Conservation (phyloP, 2,329 filamentous ascomycete species). For the Trichoderma sp. region DNA sequence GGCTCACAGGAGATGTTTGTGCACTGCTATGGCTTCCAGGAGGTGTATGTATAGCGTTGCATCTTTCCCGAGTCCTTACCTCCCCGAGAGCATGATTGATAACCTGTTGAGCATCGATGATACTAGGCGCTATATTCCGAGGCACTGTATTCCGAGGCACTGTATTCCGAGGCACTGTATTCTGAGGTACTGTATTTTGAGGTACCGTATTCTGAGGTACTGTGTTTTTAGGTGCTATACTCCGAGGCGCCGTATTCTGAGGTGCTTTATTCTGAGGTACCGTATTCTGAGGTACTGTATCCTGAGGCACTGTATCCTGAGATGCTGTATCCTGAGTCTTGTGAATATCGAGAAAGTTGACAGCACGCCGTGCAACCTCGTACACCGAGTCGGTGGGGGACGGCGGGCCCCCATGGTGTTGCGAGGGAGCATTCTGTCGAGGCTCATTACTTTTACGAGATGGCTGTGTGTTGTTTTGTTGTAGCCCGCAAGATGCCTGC, state of each 20-base stretch:
- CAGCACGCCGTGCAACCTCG: not conserved
- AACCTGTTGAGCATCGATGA: not conserved
- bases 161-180: too few relatives aligned
- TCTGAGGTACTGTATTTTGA: too few relatives aligned
- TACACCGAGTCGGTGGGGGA: not conserved
- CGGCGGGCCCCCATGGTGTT: not conserved
- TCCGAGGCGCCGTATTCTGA: too few relatives aligned
- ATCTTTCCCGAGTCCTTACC: not conserved
- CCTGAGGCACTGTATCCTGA: too few relatives aligned
- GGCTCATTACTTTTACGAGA: not conserved
- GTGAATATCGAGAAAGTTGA: not conserved
- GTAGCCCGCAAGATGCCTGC: not conserved
- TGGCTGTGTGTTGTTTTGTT: not conserved
- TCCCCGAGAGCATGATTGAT: not conserved
- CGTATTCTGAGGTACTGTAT: too few relatives aligned
- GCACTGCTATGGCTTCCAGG: not conserved
- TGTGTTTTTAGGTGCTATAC: too few relatives aligned
- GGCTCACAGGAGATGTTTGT: not conserved
- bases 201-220: too few relatives aligned
- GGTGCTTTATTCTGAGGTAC: too few relatives aligned
- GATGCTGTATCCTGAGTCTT: not conserved
- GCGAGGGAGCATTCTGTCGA: not conserved
- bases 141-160: too few relatives aligned
- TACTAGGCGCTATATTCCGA: too few relatives aligned
- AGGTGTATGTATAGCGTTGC: not conserved